Base-by-base conservation (phyloP, 768 basidiomycete genomes). In the Amylocystis lapponica region DNA sequence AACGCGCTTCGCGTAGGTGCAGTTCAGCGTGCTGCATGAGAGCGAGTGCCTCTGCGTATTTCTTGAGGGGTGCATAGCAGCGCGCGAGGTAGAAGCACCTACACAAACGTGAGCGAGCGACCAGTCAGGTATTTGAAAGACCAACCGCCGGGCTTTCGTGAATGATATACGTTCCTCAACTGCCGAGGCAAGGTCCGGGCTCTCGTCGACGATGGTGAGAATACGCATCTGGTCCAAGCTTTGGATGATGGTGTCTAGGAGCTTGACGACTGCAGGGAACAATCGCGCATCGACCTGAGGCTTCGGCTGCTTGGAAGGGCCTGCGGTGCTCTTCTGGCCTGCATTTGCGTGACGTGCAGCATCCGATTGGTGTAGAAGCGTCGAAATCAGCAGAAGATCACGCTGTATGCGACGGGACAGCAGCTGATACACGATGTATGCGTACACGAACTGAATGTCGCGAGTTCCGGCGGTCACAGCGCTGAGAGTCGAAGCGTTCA, bases 181-280 rank as follows among this genome's bases (percentile, higher is more conserved):
- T 13, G 80, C 84, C 4, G 83, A 70, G 0, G 83, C 77, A 4
- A 96, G 72, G 50, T 92, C 88, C 0, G 89, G 83, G 53, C 81
- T 88, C 60, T 92, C 89, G 54, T 95, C 90, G 12, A 95, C 87
- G 29, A 92, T 76, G 40, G 80, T 86, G 44, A 96, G 68, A 5
- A 76, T 77, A 21, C 86, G 72, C 79, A 95, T 86, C 61, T 91
- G 88, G 41, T 79, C 78, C 34, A 96, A 66, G 55, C 83, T 85
- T 65, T 95, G 91, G 16, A 95, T 63, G 23, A 90, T 74, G 2
- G 86, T 83, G 62, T 96, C 93, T 32, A 90, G 77, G 9, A 89
- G 67, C 63, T 95, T 95, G 60, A 96, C 84, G 7, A 95, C 71
- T 0, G 87, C 91, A 5, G 91, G 90, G 56, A 79, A 88, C n/a